A percentile compares a stretch with the other conserved stretches of the same genome.
phyloP scores from a whole-genome alignment of 2,329 filamentous ascomycete species.

The Colletotrichum cordylinicola region DNA sequence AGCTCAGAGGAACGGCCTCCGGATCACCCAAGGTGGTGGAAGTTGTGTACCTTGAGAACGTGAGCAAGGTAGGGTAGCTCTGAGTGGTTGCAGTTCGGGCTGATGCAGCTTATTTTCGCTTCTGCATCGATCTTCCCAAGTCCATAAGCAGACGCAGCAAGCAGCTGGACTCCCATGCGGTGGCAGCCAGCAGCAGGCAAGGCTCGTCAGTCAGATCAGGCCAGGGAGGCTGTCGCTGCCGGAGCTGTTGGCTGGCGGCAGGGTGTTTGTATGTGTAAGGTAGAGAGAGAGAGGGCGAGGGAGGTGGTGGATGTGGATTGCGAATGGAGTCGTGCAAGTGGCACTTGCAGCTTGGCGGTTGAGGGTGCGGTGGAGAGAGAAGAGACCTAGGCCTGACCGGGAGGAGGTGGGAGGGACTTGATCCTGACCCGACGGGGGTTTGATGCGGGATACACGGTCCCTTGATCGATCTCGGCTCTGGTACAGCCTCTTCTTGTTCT shows the following conservation, averaged over 20 bases:
- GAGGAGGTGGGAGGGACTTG: not conserved
- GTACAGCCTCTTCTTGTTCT: not conserved
- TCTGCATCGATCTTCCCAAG: constrained; percentile 13
- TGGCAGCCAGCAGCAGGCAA: not conserved
- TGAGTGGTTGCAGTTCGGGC: constrained; percentile 14
- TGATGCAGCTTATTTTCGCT: constrained; percentile 23
- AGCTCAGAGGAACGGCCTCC: not conserved
- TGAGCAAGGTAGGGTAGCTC: constrained; percentile 1
- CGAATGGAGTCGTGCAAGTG: constrained; percentile 16
- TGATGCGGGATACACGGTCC: not conserved
- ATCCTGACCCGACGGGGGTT: not conserved
- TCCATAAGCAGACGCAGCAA: constrained; percentile 6
- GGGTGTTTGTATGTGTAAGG: not conserved
- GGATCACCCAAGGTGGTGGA: not conserved
- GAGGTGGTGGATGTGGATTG: constrained; percentile 4
- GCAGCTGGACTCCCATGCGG: not conserved
- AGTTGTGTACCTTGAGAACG: constrained; percentile 2
- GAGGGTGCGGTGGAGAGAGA: not conserved
- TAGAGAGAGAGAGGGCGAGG: not conserved
- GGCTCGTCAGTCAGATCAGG: constrained; percentile 5
- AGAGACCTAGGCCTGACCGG: not conserved
- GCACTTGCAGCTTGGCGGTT: constrained; percentile 9
- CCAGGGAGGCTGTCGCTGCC: not conserved
- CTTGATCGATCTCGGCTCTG: not conserved
- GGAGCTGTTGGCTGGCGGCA: not conserved